Conservation (phyloP, 176 grass and related monocot genomes). For the Coix lacrymajobi region DNA sequence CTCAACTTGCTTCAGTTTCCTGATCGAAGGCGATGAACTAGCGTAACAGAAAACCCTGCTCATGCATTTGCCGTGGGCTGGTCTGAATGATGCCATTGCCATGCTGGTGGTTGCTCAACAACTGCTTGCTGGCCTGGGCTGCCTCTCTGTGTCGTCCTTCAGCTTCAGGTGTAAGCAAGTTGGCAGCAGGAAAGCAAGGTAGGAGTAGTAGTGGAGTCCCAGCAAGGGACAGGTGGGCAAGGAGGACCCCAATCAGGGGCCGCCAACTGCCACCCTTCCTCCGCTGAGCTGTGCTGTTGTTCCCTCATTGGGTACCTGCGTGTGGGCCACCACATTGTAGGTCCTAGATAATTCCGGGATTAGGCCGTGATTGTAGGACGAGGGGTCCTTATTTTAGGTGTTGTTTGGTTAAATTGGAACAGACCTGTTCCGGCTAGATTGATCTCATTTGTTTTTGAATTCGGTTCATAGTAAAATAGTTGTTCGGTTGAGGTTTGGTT, state of each 20-base stretch:
- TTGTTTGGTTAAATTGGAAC: too few species aligned
- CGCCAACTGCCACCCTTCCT: neutral
- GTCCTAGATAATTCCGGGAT: neutral
- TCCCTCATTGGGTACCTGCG: constrained; percentile 17
- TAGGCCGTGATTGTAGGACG: neutral
- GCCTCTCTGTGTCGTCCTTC: neutral
- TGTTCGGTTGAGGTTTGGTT: too few species aligned
- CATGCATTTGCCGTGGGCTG: constrained; percentile 42
- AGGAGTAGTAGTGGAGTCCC: neutral
- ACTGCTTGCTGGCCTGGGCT: neutral
- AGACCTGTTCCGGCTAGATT: too few species aligned
- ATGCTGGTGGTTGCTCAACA: neutral
- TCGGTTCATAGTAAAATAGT: too few species aligned
- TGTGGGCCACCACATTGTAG: neutral
- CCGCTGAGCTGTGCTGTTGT: constrained; percentile 8
- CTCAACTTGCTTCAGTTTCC: constrained; percentile 21
- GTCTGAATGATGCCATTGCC: constrained; percentile 3
- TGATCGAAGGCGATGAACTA: neutral
- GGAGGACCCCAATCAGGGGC: constrained; percentile 7
- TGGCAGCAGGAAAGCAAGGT: neutral
- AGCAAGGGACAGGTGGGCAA: neutral
- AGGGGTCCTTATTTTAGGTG: too few species aligned
- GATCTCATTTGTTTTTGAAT: too few species aligned
- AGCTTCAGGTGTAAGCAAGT: neutral
- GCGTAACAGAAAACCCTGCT: constrained; percentile 32